A percentile compares a stretch with the other conserved stretches of the same genome.
Evolutionary conservation across 768 basidiomycete genomes (phyloP).

Genomic region (Pleurotus citrinopileatus): DNA sequence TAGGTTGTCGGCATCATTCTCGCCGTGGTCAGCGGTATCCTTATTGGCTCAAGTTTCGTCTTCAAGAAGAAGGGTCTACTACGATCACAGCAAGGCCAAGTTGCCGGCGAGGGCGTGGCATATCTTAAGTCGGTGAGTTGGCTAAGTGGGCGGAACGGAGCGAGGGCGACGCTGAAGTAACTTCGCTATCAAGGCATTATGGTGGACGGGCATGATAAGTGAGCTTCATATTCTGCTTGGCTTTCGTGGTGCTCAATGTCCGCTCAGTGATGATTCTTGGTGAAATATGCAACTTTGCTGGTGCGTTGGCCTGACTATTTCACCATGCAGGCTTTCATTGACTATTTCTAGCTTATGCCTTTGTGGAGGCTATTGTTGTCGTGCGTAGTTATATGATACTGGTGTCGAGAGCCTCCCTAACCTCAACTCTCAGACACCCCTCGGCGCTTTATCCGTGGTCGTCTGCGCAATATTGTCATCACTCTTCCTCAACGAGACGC

Average conservation of each 20-base stretch:
- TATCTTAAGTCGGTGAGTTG: conserved; percentile 88
- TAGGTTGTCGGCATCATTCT: conserved; percentile 77
- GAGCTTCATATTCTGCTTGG: conserved; percentile 22
- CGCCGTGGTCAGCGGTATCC: conserved; percentile 73
- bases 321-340: conserved; percentile 19
- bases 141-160: conserved; percentile 2
- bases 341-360: conserved; percentile 65
- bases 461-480: conserved; percentile 92
- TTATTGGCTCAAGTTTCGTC: conserved; percentile 93
- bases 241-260: conserved; percentile 8
- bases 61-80: conserved; percentile 97
- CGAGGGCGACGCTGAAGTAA: conserved; percentile 13
- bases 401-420: conserved; percentile 5
- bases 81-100: conserved; percentile 76
- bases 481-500: conserved; percentile 87
- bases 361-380: conserved; percentile 90
- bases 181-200: conserved; percentile 55
- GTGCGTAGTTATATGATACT: conserved; percentile 37
- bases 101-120: conserved; percentile 82
- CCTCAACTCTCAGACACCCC: conserved; percentile 62
- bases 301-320: conserved; percentile 41
- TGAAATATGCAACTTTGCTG: conserved; percentile 83
- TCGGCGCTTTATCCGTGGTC: conserved; percentile 96
- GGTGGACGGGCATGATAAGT: conserved; percentile 96
- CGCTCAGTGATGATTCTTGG: conserved; percentile 86